phyloP scores from a whole-genome alignment of 2,329 filamentous ascomycete genomes.

The Colletotrichum sp. region DNA sequence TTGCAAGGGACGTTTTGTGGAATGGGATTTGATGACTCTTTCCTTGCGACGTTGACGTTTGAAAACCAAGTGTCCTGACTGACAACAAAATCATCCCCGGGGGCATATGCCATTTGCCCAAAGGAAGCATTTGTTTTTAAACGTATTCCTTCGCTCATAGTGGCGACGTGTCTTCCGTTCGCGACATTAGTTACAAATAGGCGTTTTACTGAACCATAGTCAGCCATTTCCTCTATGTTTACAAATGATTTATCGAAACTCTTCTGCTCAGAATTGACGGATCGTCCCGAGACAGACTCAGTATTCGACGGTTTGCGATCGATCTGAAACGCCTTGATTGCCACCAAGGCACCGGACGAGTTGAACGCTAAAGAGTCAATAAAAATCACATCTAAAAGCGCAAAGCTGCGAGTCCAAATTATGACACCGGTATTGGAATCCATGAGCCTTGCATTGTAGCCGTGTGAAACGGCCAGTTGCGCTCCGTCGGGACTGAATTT shows the following conservation, averaged over 20 bases:
- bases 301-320: too few relatives aligned
- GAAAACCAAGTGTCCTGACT: background rate
- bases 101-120: too few relatives aligned
- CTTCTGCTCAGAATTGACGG: too few relatives aligned
- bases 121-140: too few relatives aligned
- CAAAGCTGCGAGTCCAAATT: too few relatives aligned
- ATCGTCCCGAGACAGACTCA: too few relatives aligned
- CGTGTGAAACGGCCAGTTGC: background rate
- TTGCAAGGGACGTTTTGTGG: background rate
- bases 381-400: accelerated
- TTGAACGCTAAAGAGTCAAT: background rate
- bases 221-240: too few relatives aligned
- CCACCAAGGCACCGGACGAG: background rate
- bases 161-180: background rate
- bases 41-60: background rate
- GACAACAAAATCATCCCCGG: background rate
- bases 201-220: too few relatives aligned
- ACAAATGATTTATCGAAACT: too few relatives aligned
- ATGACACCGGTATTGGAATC: background rate
- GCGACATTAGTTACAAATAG: background rate
- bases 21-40: accelerated
- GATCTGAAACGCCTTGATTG: background rate
- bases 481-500: accelerated
- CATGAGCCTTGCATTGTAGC: background rate
- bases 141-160: background rate